Base-by-base conservation (phyloP, 371 early-diverging fungal genomes). In the Nematocida minor region DNA sequence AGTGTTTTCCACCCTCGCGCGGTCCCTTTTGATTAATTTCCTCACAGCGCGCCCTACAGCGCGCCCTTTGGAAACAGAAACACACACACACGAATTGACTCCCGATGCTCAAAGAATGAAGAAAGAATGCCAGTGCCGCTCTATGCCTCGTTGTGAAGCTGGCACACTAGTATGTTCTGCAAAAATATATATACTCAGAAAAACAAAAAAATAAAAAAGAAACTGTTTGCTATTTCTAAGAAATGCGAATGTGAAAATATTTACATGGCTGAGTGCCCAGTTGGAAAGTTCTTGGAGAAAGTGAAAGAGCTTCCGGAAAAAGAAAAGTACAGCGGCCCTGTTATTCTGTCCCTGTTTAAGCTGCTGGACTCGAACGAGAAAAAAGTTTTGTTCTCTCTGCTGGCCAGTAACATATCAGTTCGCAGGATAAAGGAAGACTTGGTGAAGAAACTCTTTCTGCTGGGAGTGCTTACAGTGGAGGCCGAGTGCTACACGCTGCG, bases 1-100 rank as follows among this genome's bases (percentile, higher is more conserved):
- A 74, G 62, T 74, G 77, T 74, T 74, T 74, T 20, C 77, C 77
- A 74, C 62, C 66, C 77, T 74, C 77, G 49, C 77, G 77, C 77
- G 44, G 77, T 74, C 77, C 46, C 77, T 32, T 38, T 66, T 27
- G 55, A 74, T 74, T 74, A 74, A 2, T 63, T 27, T 25, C 51
- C 77, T 74, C 77, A 4, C n/a, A 22, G 20, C 36, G 20, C 49
- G 66, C 66, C 49, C 63, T 74, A 74, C 69, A 66, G 66, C 66
- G 38, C 16, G n/a, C 62, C 40, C 53, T 46, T 74, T 66, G 66
- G 63, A 22, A 38, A 74, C 66, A 74, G 66, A 74, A 49, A 66
- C 66, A 74, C 54, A 40, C 62, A 60, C 71, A 36, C 49, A 66
- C 38, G 63, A 64, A 62, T 70, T 57, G 66, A 18, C 16, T 57